Evolutionary conservation across 345 rosid genomes (phyloP), one percentile per base, ranked within the genome.

Genomic region (Euphorbia peplus): DNA sequence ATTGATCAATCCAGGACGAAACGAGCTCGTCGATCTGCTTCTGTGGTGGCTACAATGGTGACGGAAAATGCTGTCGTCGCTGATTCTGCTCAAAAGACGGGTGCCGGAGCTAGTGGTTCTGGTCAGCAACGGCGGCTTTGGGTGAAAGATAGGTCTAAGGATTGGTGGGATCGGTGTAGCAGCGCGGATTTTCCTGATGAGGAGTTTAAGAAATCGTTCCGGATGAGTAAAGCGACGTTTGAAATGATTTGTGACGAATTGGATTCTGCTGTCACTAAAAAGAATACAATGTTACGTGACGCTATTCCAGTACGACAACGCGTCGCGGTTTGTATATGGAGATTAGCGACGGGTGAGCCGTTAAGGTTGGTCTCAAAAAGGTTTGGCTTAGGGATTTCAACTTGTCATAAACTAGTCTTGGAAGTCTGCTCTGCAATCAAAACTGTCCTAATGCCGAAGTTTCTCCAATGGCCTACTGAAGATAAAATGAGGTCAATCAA

Each of bases 291-390:
- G 88, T 81, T 91, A 4, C 87, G 97, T 0, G 97, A 88, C 60
- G 97, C 97, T 30, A 87, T 91, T 48, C 97, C 97, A 14, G 97
- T 88, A n/a, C 90, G 86, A 6, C 92, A 91, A 67, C 88, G 97
- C 55, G 86, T 91, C 0, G 97, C 90, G n/a, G 95, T 91, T 53
- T 91, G 97, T 76, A 82, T 91, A 53, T 91, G 95, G 95, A 75
- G 97, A 82, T 64, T 91, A 52, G 97, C 97, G 10, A 88, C 88
- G 0, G 95, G 97, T 1, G 95, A 90, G 72, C 92, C 97, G 7
- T 85, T 91, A 0, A 81, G 97, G 35, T 84, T 87, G 44, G 97
- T 91, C 42, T 91, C 97, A 15, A 88, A 84, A 67, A 84, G 86
- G n/a, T 88, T 91, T 71, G 97, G 97, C 0, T 70, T 91, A 24